Conservation (phyloP, 805 yeast genomes). For the Ogataea henricii region DNA sequence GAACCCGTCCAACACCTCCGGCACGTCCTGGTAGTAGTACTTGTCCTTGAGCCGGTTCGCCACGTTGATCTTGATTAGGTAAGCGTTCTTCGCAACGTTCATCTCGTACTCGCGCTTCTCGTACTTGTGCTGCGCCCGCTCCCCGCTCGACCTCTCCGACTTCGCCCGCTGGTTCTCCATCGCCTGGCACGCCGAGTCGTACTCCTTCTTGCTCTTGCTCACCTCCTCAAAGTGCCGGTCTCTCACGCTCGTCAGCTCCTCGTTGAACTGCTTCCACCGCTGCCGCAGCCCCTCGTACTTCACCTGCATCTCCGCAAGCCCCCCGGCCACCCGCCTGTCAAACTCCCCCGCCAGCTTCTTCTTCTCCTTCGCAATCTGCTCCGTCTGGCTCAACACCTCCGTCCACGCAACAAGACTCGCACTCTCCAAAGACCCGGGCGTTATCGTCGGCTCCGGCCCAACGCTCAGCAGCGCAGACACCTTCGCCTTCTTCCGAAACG, state of each 20-base stretch:
- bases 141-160: conserved; percentile 57
- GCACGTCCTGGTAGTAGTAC: conserved; percentile 88
- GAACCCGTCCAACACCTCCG: conserved; percentile 80
- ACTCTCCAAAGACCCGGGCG: conserved; percentile 93
- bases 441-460: conserved; percentile 86
- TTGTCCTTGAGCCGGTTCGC: conserved; percentile 93
- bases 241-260: conserved; percentile 51
- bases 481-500: conserved; percentile 75
- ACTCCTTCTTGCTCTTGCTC: conserved; percentile 66
- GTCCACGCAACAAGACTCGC: conserved; percentile 90
- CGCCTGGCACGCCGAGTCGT: conserved; percentile 75
- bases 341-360: conserved; percentile 60
- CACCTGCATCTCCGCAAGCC: conserved; percentile 52
- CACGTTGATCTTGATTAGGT: conserved; percentile 75
- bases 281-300: conserved; percentile 56
- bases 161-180: conserved; percentile 83
- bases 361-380: conserved; percentile 70
- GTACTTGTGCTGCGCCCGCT: conserved; percentile 52
- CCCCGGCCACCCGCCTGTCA: conserved; percentile 59
- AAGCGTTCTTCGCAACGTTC: conserved; percentile 86
- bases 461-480: conserved; percentile 70
- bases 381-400: conserved; percentile 82
- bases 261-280: conserved; percentile 60
- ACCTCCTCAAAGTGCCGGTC: conserved; percentile 56
- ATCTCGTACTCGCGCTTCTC: conserved; percentile 71